Evolutionary conservation across 345 rosid species (phyloP).

Genomic region (Syzygium jambos): DNA sequence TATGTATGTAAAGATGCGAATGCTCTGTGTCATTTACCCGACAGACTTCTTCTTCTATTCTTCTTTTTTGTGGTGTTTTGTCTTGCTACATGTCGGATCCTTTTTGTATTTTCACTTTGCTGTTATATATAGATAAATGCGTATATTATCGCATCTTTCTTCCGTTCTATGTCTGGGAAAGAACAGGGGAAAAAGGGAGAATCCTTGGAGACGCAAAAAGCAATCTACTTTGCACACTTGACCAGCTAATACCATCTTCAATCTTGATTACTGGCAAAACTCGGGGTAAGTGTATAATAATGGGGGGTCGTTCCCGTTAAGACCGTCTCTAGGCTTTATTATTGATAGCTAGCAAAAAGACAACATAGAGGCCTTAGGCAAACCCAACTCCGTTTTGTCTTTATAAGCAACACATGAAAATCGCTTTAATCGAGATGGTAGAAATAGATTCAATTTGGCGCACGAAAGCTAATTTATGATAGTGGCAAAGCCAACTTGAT

Average conservation of each 20-base stretch:
- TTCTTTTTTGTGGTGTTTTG: not conserved
- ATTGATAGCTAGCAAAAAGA: not conserved
- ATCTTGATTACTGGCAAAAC: not conserved
- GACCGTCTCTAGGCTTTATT: not conserved
- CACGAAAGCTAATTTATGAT: not conserved
- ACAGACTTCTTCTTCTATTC: not conserved
- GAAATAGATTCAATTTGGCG: not conserved
- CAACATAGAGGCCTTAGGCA: not conserved
- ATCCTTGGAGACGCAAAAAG: not conserved
- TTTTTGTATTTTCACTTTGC: not conserved
- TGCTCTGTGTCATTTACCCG: not conserved
- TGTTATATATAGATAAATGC: accelerated
- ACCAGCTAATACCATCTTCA: not conserved
- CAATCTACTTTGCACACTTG: not conserved
- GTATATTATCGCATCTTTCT: not conserved
- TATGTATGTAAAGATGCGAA: not conserved
- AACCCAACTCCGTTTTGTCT: not conserved
- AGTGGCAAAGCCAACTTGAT: not conserved
- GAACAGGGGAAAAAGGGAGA: not conserved
- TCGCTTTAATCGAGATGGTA: not conserved
- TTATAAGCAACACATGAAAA: not conserved
- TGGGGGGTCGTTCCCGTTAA: not conserved
- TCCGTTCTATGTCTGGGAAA: not conserved
- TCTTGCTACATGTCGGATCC: not conserved
- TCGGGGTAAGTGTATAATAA: not conserved